Evolutionary conservation across 1,284 basidiomycete species (phyloP), one percentile per base, ranked within the genome.

Genomic region (Tetrapyrgos nigripes): DNA sequence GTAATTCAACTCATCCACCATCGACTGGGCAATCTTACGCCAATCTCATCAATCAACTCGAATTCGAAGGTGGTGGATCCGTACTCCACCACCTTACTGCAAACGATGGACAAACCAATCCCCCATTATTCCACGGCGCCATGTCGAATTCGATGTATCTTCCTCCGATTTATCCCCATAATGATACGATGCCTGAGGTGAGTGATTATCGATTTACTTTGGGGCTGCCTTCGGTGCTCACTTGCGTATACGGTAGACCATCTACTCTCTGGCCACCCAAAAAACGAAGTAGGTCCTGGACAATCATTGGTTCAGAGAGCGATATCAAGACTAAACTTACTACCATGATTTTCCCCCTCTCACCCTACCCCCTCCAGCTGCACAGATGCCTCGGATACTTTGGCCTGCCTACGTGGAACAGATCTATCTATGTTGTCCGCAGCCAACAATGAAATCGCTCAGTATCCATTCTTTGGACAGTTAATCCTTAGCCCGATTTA

Each of bases 81-180:
- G 61, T 66, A 8, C 26, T 65, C 13, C 62, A 63, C 29, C 65
- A 66, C 19, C 26, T 63, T n/a, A 50, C 60, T 3, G 75, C 76
- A 13, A 53, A 75, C 26, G 68, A 68, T 19, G 79, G 78, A 3
- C 66, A 71, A 35, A 77, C 74, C 0, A 63, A 66, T 11, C 82
- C 80, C 1, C 73, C 74, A 0, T 61, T 84, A 4, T 84, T 83
- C 68, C 68, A 69, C 51, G 72, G 61, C 9, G 72, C 68, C 3
- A 68, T 71, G 3, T 69, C 71, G 9, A 70, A 68, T 28, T 74
- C 73, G 1, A 62, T 64, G 1, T 70, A 62, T 68, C 24, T 67
- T 66, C n/a, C n/a, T n/a, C n/a, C n/a, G n/a, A n/a, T n/a, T n/a
- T n/a, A n/a, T n/a, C n/a, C n/a, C n/a, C n/a, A n/a, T n/a, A n/a